These are phyloP conservation scores for Pichia sp. DNA, from an alignment of 1,139 yeast genomes.

Conservation along the genomic window DNA sequence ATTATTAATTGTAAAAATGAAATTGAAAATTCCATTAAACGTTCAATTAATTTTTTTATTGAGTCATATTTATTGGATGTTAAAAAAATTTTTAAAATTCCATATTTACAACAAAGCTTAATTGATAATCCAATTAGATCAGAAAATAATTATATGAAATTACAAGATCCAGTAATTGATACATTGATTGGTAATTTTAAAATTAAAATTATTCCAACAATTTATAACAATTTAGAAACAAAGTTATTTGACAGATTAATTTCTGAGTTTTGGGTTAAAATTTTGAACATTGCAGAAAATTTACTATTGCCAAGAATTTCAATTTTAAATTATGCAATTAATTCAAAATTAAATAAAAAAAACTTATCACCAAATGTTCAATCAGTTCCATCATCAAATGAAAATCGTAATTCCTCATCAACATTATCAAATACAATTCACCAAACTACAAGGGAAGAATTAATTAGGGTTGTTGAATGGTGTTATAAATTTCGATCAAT, in stretches of 20 bases:
- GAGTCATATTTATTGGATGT: slow-evolving; percentile 22
- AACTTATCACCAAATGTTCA: neutral
- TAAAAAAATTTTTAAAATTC: slow-evolving; percentile 23
- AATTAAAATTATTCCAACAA: slow-evolving; percentile 19
- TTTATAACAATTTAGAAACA: slow-evolving; percentile 27
- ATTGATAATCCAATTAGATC: slow-evolving; percentile 19
- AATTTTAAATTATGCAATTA: slow-evolving; percentile 20
- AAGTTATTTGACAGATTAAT: slow-evolving; percentile 25
- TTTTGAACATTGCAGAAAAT: slow-evolving; percentile 25
- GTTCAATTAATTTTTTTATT: slow-evolving; percentile 25
- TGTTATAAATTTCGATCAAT: slow-evolving; percentile 25
- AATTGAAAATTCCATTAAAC: slow-evolving; percentile 22
- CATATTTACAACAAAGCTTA: slow-evolving; percentile 23
- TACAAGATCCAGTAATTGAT: slow-evolving; percentile 23
- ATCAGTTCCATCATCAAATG: neutral
- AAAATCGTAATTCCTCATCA: neutral
- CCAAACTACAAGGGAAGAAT: slow-evolving; percentile 21
- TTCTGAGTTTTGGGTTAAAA: slow-evolving; percentile 24
- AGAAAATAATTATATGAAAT: slow-evolving; percentile 16
- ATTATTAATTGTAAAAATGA: slow-evolving; percentile 20
- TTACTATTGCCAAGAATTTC: slow-evolving; percentile 27
- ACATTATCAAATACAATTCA: slow-evolving; percentile 8
- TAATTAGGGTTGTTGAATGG: slow-evolving; percentile 28
- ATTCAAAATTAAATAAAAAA: slow-evolving; percentile 22
- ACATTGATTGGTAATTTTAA: slow-evolving; percentile 21